Evolutionary conservation across 768 basidiomycete genomes (phyloP), one percentile per base, ranked within the genome.

Genomic region (Trametes cubensis): DNA sequence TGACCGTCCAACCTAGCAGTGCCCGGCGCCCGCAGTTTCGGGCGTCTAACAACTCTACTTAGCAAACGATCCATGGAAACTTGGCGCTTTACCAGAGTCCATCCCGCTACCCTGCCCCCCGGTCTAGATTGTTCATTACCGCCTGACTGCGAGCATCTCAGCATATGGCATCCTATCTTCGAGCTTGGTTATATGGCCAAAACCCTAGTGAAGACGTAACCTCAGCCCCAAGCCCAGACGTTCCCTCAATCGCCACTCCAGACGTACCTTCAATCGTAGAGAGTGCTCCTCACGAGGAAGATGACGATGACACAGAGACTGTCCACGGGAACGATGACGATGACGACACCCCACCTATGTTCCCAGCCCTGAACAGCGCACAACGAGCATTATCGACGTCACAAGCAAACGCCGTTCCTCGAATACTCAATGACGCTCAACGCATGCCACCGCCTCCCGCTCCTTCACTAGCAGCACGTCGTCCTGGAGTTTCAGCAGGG

Each of bases 281-380:
- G 60, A 71, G 77, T 30, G 80, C 81, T 15, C 79, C 80, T 46
- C 52, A 42, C n/a, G 45, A 55, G 2, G 58, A 51, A 18, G 71
- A 79, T 40, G 74, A 77, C 62, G 79, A 82, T 54, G 65, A 79
- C 71, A 63, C 77, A 71, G 75, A 71, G 52, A 77, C 76, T 13
- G 76, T 71, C 15, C 69, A 72, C 13, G 77, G 74, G 44, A 72
- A 78, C 7, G 77, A 78, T 5, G 77, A 74, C 44, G 77, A 78
- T 5, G 77, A 74, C 44, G 73, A 70, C 63, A 75, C 80, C 55
- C 86, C 91, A 7, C 91, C 92, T 13, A 83, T 86, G 1, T 94
- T 94, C 71, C 92, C 92, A 25, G 83, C 81, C 54, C 76, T 85
- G 4, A 80, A 80, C 69, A 92, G 91, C 63, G 88, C 86, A 4